phyloP scores from a whole-genome alignment of 140 eudicot genomes.

The Stevia rebaudiana region DNA sequence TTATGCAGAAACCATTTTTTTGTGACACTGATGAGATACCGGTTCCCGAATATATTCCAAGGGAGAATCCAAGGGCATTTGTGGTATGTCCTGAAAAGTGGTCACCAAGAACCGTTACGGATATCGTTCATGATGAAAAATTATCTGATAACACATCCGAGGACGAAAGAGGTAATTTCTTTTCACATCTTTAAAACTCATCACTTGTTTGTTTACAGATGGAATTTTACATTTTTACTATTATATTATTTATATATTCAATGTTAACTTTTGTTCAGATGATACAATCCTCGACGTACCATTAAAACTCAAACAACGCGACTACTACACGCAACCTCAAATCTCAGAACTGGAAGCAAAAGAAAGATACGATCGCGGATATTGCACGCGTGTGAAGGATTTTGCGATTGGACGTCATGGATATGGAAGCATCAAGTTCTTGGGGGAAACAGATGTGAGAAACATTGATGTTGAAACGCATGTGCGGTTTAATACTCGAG shows the following conservation, averaged over 20 bases:
- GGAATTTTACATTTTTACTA: too few relatives aligned
- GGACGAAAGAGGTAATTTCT: conserved; percentile 17
- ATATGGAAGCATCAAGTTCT: conserved; percentile 65
- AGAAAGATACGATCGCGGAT: conserved; percentile 56
- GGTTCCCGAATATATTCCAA: conserved; percentile 30
- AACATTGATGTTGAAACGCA: conserved; percentile 49
- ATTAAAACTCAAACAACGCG: conserved; percentile 42
- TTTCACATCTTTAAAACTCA: neutral
- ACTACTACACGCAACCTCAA: conserved; percentile 57
- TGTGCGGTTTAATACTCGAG: conserved; percentile 48
- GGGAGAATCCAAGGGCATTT: conserved; percentile 56
- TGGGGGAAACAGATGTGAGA: conserved; percentile 57
- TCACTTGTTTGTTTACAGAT: neutral
- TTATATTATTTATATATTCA: too few relatives aligned
- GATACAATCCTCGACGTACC: conserved; percentile 27
- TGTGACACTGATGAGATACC: conserved; percentile 27
- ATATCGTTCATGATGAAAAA: conserved; percentile 8
- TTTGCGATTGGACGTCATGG: conserved; percentile 65
- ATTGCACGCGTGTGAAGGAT: conserved; percentile 50
- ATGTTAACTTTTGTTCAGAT: neutral
- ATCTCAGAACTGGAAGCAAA: conserved; percentile 43
- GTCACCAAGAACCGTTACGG: conserved; percentile 5
- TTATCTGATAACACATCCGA: neutral
- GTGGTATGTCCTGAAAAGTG: conserved; percentile 24
- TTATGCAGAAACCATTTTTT: conserved; percentile 49